Percentiles rank a stretch among this genome's conserved stretches.
Evolutionary conservation across 75 land plant genomes (phyloP).

Genomic region (Picea sitchensis): DNA sequence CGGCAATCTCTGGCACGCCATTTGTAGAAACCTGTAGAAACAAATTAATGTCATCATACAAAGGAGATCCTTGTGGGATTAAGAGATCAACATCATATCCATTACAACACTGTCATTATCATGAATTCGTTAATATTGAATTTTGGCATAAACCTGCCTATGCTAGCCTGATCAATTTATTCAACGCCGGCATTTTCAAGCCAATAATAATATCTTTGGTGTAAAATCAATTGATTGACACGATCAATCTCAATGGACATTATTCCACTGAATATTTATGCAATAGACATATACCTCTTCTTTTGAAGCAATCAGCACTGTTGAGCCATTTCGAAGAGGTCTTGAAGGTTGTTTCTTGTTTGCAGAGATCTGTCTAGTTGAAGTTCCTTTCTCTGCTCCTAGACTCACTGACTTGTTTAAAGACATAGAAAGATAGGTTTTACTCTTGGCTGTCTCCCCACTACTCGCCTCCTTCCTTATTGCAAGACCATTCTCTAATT

Average conservation of each 20-base stretch:
- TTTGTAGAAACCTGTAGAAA: conserved; percentile 6
- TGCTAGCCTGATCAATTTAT: background rate
- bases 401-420: conserved; percentile 2
- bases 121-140: background rate
- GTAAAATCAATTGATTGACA: background rate
- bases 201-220: background rate
- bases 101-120: background rate
- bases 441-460: background rate
- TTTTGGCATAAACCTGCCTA: background rate
- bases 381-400: conserved; percentile 9
- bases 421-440: conserved; percentile 4
- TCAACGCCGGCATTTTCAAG: background rate
- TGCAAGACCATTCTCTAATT: conserved; percentile 2
- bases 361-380: background rate
- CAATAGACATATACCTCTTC: conserved; percentile 14
- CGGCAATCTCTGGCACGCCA: background rate
- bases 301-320: conserved; percentile 5
- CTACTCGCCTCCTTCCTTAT: background rate
- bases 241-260: background rate
- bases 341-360: conserved; percentile 15
- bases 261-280: background rate
- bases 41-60: background rate
- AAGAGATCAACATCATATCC: background rate
- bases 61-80: background rate
- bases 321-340: background rate